Conservation (phyloP, 2,329 filamentous ascomycete species). For the Leptographium lundbergii region DNA sequence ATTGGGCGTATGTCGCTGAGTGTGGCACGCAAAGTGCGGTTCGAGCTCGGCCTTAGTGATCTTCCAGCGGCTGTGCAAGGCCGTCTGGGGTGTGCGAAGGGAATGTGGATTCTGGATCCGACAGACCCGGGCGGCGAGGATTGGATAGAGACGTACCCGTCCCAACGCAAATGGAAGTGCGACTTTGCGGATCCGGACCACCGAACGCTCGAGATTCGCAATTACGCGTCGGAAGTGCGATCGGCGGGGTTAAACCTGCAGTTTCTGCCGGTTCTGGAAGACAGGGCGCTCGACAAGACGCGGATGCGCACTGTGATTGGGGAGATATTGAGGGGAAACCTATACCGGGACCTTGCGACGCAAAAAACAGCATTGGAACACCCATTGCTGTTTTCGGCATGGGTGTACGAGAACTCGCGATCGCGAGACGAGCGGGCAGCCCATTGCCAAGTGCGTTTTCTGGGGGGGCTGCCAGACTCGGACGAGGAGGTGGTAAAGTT, state of each 20-base stretch:
- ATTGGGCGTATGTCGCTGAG: slow-evolving; percentile 51
- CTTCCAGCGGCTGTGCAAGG: slow-evolving; percentile 55
- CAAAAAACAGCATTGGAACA: slow-evolving; percentile 38
- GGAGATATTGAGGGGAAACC: slow-evolving; percentile 32
- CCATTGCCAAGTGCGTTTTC: slow-evolving; percentile 26
- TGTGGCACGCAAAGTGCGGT: slow-evolving; percentile 40
- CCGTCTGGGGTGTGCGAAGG: slow-evolving; percentile 61
- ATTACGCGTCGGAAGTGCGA: slow-evolving; percentile 30
- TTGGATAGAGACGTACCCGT: slow-evolving; percentile 56
- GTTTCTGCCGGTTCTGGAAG: slow-evolving; percentile 54
- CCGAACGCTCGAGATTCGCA: slow-evolving; percentile 53
- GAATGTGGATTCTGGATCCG: slow-evolving; percentile 56
- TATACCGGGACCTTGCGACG: slow-evolving; percentile 38
- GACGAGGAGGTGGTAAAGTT: slow-evolving; percentile 39
- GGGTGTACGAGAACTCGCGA: slow-evolving; percentile 31
- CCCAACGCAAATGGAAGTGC: slow-evolving; percentile 56
- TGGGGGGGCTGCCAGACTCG: slow-evolving; percentile 36
- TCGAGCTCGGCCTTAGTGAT: slow-evolving; percentile 34
- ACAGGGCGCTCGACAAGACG: slow-evolving; percentile 35
- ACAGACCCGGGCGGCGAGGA: slow-evolving; percentile 29
- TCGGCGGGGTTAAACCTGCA: slow-evolving; percentile 51
- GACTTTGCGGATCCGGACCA: slow-evolving; percentile 34
- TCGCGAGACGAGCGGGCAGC: slow-evolving; percentile 24
- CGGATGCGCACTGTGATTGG: slow-evolving; percentile 36
- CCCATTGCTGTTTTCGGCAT: slow-evolving; percentile 37